Percentiles rank a stretch among this genome's conserved stretches.
Evolutionary conservation across 1,284 basidiomycete genomes (phyloP).

Genomic region (Microbotryum silenes-acaulis): DNA sequence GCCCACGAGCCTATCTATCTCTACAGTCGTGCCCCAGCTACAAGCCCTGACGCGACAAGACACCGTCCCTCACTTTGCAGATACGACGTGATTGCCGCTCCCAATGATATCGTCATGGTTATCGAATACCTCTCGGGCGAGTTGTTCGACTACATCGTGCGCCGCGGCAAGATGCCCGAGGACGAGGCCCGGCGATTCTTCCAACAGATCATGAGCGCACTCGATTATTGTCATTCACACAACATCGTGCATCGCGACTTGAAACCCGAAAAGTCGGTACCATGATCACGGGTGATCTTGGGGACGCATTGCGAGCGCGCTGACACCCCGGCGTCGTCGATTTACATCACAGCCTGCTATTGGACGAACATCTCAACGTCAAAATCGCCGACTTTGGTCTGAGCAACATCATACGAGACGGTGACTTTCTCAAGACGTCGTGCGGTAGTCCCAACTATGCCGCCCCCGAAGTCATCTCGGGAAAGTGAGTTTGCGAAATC

Average conservation of each 20-base stretch:
- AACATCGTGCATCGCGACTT: slow-evolving; percentile 94
- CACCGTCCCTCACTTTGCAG: slow-evolving; percentile 44
- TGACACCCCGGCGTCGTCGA: not conserved
- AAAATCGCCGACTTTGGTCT: slow-evolving; percentile 96
- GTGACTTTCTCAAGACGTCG: slow-evolving; percentile 87
- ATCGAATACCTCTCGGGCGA: slow-evolving; percentile 73
- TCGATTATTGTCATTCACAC: slow-evolving; percentile 87
- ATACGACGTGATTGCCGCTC: slow-evolving; percentile 89
- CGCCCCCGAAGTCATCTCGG: slow-evolving; percentile 88
- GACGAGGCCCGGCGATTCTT: slow-evolving; percentile 79
- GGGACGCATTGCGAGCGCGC: not conserved
- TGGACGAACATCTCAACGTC: slow-evolving; percentile 52
- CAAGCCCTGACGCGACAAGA: no score
- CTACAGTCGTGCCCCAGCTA: no score
- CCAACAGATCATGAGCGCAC: slow-evolving; percentile 90
- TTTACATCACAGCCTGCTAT: slow-evolving; percentile 41
- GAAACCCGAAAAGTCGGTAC: slow-evolving; percentile 77
- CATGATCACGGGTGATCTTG: slow-evolving; percentile 32
- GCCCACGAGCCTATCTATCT: not conserved
- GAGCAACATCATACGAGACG: slow-evolving; percentile 87
- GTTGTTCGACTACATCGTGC: slow-evolving; percentile 91
- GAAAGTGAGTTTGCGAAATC: slow-evolving; percentile 48
- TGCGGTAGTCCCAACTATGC: slow-evolving; percentile 96
- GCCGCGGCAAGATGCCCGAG: slow-evolving; percentile 77
- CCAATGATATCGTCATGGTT: slow-evolving; percentile 91